Base-by-base conservation (phyloP, 305 asterid species). In the Nicotiana rustica region DNA sequence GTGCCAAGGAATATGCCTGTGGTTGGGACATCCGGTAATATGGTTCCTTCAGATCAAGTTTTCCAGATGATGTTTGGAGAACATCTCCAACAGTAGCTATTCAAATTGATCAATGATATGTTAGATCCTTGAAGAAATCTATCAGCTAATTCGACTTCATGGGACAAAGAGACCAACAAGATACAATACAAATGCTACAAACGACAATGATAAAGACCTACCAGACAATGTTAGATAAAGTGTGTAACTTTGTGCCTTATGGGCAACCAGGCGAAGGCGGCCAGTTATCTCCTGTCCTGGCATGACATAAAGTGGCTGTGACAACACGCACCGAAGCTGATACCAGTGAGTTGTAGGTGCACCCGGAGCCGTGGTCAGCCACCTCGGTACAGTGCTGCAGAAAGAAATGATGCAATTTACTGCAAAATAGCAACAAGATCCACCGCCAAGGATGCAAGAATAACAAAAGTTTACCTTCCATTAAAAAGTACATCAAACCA, bases 11-110 rank as follows among this genome's bases (percentile, higher is more conserved):
- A 88, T 95, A 97, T 52, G 88, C 92, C 85, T 90, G 98, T 56
- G 97, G 97, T 86, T 97, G 99, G 87, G 99, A 97, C 99, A 97
- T 93, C 82, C 99, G 90, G 86, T 97, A 97, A 86, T 97, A 97
- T 64, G 99, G 99, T 86, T 97, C 99, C 86, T 97, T 97, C 70
- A 97, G 95, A 75, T 97, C 99, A 81, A 97, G 89, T 84, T 92
- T 97, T 9, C 97, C 98, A 0, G 95, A 86, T n/a, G 99, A 95
- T 3, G 96, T 88, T 89, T 97, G 99, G 79, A 97, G 91, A 68
- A 93, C 88, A 83, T 95, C 99, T 84, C 98, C 99, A 97, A 85
- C 99, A 94, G 70, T 97, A 97, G 75, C 99, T 97, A 85, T 94
- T 98, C 91, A 87, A 79, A 77, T 84, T 86, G 79, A 75, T 25